These are phyloP conservation scores for Tinospora cordifolia DNA, from an alignment of 164 flowering plant genomes.

Conservation along the genomic window DNA sequence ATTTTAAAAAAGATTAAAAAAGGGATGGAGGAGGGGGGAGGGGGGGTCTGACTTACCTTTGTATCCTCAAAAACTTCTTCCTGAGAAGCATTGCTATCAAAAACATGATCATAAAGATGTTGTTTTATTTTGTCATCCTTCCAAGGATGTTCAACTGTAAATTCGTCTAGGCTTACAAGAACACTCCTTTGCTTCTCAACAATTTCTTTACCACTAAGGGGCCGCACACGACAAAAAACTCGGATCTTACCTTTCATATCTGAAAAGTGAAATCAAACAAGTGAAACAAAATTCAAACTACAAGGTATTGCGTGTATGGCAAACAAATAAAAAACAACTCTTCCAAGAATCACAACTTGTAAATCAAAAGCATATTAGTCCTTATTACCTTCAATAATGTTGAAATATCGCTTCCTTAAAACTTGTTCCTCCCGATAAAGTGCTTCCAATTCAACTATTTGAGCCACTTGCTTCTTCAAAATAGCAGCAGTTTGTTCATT, in stretches of 20 bases:
- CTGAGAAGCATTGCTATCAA: slow-evolving; percentile 73
- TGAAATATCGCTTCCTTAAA: slow-evolving; percentile 83
- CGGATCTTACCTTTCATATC: slow-evolving; percentile 99
- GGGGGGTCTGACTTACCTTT: slow-evolving; percentile 43
- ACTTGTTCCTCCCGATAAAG: slow-evolving; percentile 92
- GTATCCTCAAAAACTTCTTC: slow-evolving; percentile 95
- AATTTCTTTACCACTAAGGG: slow-evolving; percentile 68
- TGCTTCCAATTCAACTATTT: slow-evolving; percentile 71
- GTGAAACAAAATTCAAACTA: neutral
- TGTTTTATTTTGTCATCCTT: slow-evolving; percentile 83
- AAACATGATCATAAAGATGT: slow-evolving; percentile 81
- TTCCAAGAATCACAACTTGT: neutral
- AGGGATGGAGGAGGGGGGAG: neutral
- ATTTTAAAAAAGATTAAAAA: neutral
- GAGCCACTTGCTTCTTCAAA: slow-evolving; percentile 86
- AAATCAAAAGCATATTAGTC: neutral
- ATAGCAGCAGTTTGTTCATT: slow-evolving; percentile 97
- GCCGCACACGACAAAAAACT: slow-evolving; percentile 85
- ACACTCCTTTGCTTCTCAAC: slow-evolving; percentile 51
- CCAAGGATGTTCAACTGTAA: slow-evolving; percentile 92
- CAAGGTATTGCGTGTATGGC: neutral
- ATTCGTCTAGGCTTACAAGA: slow-evolving; percentile 57
- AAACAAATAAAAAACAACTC: neutral
- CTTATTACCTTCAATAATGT: slow-evolving; percentile 81
- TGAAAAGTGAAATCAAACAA: slow-evolving; percentile 16